These are phyloP conservation scores for Sambucus nigra DNA, from an alignment of 129 eudicot species.

Conservation along the genomic window DNA sequence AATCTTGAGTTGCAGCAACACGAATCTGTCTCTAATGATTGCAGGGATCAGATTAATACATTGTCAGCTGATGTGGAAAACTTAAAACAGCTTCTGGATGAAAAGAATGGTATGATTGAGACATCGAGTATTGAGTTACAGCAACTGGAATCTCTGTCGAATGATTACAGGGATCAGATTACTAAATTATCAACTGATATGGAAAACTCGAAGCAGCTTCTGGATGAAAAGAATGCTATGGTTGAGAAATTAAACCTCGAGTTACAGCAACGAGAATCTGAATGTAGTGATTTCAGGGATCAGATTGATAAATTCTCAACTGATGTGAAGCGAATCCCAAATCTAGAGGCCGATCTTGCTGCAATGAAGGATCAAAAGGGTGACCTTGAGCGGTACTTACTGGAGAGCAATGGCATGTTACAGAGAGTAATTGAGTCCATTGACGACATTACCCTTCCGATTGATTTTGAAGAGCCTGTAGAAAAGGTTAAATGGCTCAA, in stretches of 20 bases:
- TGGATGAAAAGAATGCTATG: constrained; percentile 67
- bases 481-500: constrained; percentile 72
- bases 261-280: constrained; percentile 37
- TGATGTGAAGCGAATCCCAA: constrained; percentile 39
- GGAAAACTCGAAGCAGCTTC: no score
- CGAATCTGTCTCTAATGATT: constrained; percentile 23
- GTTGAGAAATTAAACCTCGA: constrained; percentile 57
- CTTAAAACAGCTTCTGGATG: no score
- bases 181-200: no score
- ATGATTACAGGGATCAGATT: no score
- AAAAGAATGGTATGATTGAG: no score
- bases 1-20: constrained; percentile 46
- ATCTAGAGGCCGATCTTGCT: constrained; percentile 43
- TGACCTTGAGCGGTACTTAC: constrained; percentile 55
- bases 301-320: constrained; percentile 34
- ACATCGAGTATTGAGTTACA: no score
- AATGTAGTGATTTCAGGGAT: constrained; percentile 34
- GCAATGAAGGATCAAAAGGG: constrained; percentile 42
- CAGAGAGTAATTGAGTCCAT: constrained; percentile 52
- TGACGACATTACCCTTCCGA: constrained; percentile 41
- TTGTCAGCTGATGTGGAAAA: no score
- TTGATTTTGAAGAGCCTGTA: constrained; percentile 49
- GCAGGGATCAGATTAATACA: no score
- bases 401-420: constrained; percentile 50
- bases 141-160: no score